Evolutionary conservation across 2,329 filamentous ascomycete species (phyloP), one percentile per base, ranked within the genome.

Genomic region (Emergomyces orientalis): DNA sequence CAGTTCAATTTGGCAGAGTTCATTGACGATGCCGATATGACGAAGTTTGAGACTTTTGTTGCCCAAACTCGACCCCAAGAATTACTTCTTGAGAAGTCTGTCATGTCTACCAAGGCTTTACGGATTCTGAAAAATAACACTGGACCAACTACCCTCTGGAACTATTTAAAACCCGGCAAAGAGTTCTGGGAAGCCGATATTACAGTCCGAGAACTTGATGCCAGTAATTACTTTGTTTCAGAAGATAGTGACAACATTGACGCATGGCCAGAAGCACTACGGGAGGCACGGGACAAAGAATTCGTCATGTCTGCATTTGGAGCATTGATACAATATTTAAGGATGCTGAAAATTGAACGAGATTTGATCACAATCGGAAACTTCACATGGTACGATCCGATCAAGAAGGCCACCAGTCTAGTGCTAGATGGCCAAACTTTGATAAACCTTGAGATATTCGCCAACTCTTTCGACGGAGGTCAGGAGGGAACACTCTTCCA

Each of bases 51-150:
- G 78, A 99, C 94, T 0, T 89, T 99, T 66, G 87, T 99, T 45
- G 94, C 94, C 19, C 94, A 99, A 74, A 96, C 87, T 19, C 85
- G 88, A 25, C 94, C 94, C 0, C 88, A 90, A 59, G 94, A 99
- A 75, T 78, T 99, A 54, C 79, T 99, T 0, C 78, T 99, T 0
- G 94, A 99, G 73, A 97, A 95, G 75, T 89, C 87, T 0, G 87
- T 82, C 34, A 80, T 97, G 37, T 97, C 92, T 0, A 86, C 88
- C n/a, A 96, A 94, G 72, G 90, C 90, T 0, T 76, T 96, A 63
- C 88, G 94, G 2, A 96, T 99, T 52, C 80, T 99, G 67, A 99
- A 97, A 78, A 97, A 96, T 73, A 97, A 95, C 74, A 97, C 92
- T 0, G 84, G 86, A 0, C 92, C 91, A 0, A 96, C 90, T 0